Percentiles rank a stretch among this genome's conserved stretches.
These are phyloP conservation scores for Exophiala oligosperma DNA, from an alignment of 2,329 filamentous ascomycete genomes.

Conservation along the genomic window DNA sequence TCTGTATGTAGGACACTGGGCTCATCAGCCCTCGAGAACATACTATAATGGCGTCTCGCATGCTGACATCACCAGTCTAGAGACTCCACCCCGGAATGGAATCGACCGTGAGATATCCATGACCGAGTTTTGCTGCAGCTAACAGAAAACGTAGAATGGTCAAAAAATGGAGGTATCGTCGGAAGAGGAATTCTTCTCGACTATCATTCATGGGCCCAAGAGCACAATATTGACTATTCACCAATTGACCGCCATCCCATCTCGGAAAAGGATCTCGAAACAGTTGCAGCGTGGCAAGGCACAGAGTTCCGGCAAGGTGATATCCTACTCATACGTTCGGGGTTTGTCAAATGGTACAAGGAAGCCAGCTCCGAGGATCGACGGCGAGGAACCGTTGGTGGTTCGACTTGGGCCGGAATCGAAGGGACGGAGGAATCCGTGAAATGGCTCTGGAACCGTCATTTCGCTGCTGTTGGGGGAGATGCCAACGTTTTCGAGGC, in stretches of 20 bases:
- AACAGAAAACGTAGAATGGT: conserved; percentile 44
- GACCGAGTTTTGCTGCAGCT: conserved; percentile 27
- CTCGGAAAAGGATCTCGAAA: conserved; percentile 59
- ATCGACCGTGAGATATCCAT: conserved; percentile 13
- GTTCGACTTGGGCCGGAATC: conserved; percentile 48
- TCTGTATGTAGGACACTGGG: conserved; percentile 37
- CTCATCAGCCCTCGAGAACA: conserved; percentile 36
- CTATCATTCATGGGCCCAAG: conserved; percentile 48
- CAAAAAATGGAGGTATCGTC: conserved; percentile 40
- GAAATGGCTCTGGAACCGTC: conserved; percentile 68
- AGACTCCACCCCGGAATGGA: conserved; percentile 8
- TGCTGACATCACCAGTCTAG: conserved; percentile 10
- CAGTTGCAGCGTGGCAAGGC: conserved; percentile 54
- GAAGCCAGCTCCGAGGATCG: conserved; percentile 40
- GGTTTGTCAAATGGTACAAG: conserved; percentile 61
- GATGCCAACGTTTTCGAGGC: conserved; percentile 66
- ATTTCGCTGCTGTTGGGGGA: conserved; percentile 65
- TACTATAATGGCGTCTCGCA: conserved; percentile 20
- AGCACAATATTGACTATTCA: conserved; percentile 52
- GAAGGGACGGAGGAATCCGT: conserved; percentile 56
- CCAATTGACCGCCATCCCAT: conserved; percentile 56
- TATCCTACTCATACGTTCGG: conserved; percentile 65
- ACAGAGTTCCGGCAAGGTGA: conserved; percentile 61
- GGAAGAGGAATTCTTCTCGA: conserved; percentile 45
- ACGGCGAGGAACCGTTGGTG: conserved; percentile 34